Conservation (phyloP, 2,329 filamentous ascomycete species). For the Fusarium redolens region DNA sequence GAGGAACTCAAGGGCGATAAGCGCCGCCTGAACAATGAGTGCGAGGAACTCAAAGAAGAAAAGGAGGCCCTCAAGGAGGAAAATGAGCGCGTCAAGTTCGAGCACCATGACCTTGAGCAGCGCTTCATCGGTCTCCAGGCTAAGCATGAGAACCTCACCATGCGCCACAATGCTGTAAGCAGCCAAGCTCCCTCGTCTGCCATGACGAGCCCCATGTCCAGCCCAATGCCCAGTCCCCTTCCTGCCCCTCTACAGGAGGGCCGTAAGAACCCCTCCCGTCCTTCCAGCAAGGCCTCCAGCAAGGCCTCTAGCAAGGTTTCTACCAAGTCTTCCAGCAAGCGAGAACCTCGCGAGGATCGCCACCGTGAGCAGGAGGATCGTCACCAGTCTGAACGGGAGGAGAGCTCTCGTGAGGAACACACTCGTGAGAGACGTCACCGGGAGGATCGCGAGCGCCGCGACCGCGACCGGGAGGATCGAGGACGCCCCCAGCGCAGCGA, state of each 20-base stretch:
- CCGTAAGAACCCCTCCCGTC: conserved; percentile 45
- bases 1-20: conserved; percentile 45
- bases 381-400: conserved; percentile 37
- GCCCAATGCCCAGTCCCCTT: conserved; percentile 38
- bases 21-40: conserved; percentile 43
- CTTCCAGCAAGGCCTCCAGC: conserved; percentile 47
- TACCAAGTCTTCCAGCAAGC: conserved; percentile 38
- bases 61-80: conserved; percentile 39
- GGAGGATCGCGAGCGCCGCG: conserved; percentile 41
- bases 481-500: conserved; percentile 34
- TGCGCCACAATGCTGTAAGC: conserved; percentile 46
- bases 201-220: conserved; percentile 42
- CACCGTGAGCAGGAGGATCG: conserved; percentile 40
- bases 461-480: conserved; percentile 42
- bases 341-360: conserved; percentile 44
- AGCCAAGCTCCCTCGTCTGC: conserved; percentile 36
- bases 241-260: conserved; percentile 43
- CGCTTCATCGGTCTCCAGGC: conserved; percentile 45
- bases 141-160: conserved; percentile 46
- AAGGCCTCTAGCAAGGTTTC: conserved; percentile 45
- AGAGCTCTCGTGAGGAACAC: conserved; percentile 38
- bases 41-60: conserved; percentile 41
- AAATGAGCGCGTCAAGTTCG: conserved; percentile 44
- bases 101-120: conserved; percentile 45
- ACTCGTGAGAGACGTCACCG: conserved; percentile 35